These are phyloP conservation scores for Scedosporium boydii DNA, from an alignment of 2,329 filamentous ascomycete species.

Conservation along the genomic window DNA sequence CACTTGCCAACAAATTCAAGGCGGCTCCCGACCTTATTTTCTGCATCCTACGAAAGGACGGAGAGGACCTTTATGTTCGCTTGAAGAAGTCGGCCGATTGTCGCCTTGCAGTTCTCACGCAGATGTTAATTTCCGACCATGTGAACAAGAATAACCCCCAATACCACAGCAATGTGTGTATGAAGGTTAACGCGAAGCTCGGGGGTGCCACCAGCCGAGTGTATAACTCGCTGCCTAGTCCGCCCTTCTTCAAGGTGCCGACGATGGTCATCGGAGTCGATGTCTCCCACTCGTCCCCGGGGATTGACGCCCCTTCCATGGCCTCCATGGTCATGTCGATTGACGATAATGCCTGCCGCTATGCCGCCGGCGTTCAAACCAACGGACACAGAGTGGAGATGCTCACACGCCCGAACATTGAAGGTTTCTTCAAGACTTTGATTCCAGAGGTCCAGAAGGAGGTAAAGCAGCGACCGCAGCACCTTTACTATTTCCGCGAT, in stretches of 20 bases:
- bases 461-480: slow-evolving; percentile 39
- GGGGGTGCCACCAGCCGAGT: slow-evolving; percentile 64
- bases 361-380: slow-evolving; percentile 68
- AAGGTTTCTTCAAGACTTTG: slow-evolving; percentile 55
- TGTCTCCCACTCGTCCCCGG: slow-evolving; percentile 74
- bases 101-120: slow-evolving; percentile 72
- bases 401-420: slow-evolving; percentile 57
- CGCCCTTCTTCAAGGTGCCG: slow-evolving; percentile 22
- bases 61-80: slow-evolving; percentile 64
- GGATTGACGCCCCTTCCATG: slow-evolving; percentile 59
- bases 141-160: slow-evolving; percentile 63
- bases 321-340: slow-evolving; percentile 80
- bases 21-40: slow-evolving; percentile 66
- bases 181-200: slow-evolving; percentile 96
- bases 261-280: slow-evolving; percentile 88
- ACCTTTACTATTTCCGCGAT: slow-evolving; percentile 87
- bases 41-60: slow-evolving; percentile 64
- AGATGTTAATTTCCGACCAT: slow-evolving; percentile 66
- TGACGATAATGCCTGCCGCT: slow-evolving; percentile 62
- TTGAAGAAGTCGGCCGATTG: slow-evolving; percentile 88
- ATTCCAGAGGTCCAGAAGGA: slow-evolving; percentile 55
- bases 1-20: slow-evolving; percentile 42
- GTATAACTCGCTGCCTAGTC: slow-evolving; percentile 14
- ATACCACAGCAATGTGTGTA: slow-evolving; percentile 86
- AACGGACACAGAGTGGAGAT: slow-evolving; percentile 80